Evolutionary conservation across 345 rosid genomes (phyloP).

Genomic region (Syzygium jambos): DNA sequence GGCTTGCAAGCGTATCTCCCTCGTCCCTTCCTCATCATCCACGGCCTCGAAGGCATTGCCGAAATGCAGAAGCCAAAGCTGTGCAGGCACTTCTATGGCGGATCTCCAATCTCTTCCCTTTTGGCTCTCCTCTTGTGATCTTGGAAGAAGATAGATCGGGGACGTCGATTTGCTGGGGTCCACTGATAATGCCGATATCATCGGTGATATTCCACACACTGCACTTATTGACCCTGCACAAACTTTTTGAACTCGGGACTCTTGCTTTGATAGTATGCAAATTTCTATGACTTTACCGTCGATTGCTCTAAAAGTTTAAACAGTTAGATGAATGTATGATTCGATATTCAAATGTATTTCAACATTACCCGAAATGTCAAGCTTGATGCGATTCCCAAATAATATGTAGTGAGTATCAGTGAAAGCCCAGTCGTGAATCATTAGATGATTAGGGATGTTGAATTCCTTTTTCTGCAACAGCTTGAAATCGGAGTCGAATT

Average conservation of each 20-base stretch:
- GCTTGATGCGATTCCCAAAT: constrained; percentile 73
- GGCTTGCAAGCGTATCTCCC: constrained; percentile 53
- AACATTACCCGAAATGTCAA: constrained; percentile 43
- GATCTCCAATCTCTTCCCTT: constrained; percentile 56
- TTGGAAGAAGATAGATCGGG: constrained; percentile 78
- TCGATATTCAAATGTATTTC: neutral
- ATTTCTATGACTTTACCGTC: neutral
- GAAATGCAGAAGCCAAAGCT: constrained; percentile 66
- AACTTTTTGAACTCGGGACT: neutral
- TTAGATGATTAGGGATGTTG: constrained; percentile 61
- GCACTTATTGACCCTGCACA: constrained; percentile 67
- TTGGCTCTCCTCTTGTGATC: constrained; percentile 23
- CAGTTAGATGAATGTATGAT: neutral
- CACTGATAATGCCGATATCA: constrained; percentile 84
- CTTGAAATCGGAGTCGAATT: constrained; percentile 57
- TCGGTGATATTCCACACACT: constrained; percentile 68
- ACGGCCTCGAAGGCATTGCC: constrained; percentile 62
- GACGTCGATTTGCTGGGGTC: constrained; percentile 64
- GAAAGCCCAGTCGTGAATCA: constrained; percentile 98
- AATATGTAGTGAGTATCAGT: constrained; percentile 69
- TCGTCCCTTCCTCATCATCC: constrained; percentile 28
- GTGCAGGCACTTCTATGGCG: constrained; percentile 66
- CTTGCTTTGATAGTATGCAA: rapidly evolving
- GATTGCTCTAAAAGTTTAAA: neutral
- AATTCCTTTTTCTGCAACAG: constrained; percentile 45